Evolutionary conservation across 2,329 filamentous ascomycete genomes (phyloP), one percentile per base, ranked within the genome.

Genomic region (Pseudocercospora fuligena): DNA sequence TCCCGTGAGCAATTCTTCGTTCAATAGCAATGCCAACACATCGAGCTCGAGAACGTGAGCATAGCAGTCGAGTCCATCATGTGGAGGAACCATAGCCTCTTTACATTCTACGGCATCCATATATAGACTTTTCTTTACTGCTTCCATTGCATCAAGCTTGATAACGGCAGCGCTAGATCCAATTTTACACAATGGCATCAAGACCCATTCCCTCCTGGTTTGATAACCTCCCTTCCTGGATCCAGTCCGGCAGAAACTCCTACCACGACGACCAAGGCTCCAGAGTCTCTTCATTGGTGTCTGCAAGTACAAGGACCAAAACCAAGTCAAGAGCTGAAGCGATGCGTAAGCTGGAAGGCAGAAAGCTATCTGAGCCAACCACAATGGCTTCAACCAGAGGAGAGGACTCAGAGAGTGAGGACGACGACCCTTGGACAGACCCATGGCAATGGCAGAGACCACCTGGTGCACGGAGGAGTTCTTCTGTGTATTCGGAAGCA

Each of bases 271-370:
- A 27, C 16, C 2, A 56, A n/a, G 16, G 27, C 16, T 53, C 29
- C 11, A 33, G 47, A 25, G 3, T 59, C 40, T 54, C 29, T 7
- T 65, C 63, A 12, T n/a, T 56, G 31, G 31, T 36, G 5, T 65
- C 63, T n/a, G 47, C 47, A 5, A n/a, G 46, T 27, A 59, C 56
- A 2, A 29, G 56, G 4, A 65, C 56, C 12, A 65, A 65, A 31
- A 57, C 33, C 23, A 57, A 47, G 14, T 65, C 47, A 7, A 51
- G 63, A 47, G 63, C 63, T 25, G 57, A 61, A 27, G 57, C 63
- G 5, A 54, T 65, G 57, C 12, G 57, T 14, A 60, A 57, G 12
- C 47, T 65, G 8, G 63, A 65, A 25, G 63, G 63, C 11, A 61
- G 63, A 33, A 27, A 51, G n/a, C 21, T 43, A 5, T 60, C 63